These are phyloP conservation scores for Nicotiana noctiflora DNA, from an alignment of 257 asterid species.

Conservation along the genomic window DNA sequence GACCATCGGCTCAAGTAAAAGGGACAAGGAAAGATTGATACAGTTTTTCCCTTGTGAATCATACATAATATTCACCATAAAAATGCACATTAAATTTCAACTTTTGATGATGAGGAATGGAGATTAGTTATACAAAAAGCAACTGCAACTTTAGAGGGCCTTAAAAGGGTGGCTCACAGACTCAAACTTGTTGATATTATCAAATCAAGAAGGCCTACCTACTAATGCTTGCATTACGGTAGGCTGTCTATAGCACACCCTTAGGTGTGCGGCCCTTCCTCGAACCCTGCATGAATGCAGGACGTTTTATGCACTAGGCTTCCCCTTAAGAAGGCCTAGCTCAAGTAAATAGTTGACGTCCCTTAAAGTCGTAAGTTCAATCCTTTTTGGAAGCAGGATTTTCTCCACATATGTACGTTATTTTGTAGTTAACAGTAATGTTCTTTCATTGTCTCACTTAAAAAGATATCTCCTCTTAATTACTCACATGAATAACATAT, in stretches of 20 bases:
- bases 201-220: background rate
- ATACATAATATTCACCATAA: background rate
- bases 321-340: background rate
- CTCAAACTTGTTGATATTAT: background rate
- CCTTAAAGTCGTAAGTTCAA: background rate
- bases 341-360: background rate
- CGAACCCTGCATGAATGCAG: too few relatives aligned
- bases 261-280: too few relatives aligned
- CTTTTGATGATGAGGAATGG: background rate
- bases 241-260: too few relatives aligned
- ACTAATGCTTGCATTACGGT: too few relatives aligned
- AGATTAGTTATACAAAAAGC: background rate
- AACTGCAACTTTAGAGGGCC: background rate
- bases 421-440: background rate
- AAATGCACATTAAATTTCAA: background rate
- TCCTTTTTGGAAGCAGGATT: background rate
- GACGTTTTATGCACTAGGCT: too few relatives aligned
- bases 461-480: background rate
- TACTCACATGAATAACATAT: background rate
- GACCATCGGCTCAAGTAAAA: too few relatives aligned
- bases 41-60: background rate
- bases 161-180: background rate
- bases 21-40: background rate
- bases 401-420: background rate
- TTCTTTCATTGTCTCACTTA: background rate